These are phyloP conservation scores for Musa balbisiana DNA, from an alignment of 202 grass and related monocot genomes.

Conservation along the genomic window DNA sequence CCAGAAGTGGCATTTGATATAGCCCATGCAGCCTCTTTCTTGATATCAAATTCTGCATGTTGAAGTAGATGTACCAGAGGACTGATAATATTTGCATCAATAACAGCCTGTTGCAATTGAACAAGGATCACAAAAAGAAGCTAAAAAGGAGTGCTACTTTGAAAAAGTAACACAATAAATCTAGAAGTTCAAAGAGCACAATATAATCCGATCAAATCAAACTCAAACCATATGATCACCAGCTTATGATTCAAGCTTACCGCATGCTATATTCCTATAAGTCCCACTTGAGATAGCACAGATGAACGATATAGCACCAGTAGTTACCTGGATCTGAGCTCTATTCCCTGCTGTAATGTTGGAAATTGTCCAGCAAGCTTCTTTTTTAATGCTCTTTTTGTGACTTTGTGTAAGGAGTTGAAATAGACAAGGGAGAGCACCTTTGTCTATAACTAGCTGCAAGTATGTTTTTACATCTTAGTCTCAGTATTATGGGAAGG, in stretches of 20 bases:
- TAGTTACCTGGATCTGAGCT: slow-evolving; percentile 76
- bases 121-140: neutral
- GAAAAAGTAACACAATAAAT: neutral
- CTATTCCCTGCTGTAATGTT: slow-evolving; percentile 55
- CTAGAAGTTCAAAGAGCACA: neutral
- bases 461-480: neutral
- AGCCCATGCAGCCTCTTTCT: slow-evolving; percentile 74
- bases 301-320: neutral
- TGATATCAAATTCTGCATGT: slow-evolving; percentile 45
- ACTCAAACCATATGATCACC: neutral
- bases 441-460: slow-evolving; percentile 4
- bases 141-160: neutral
- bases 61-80: slow-evolving; percentile 49
- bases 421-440: neutral
- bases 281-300: neutral
- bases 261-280: no score
- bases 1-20: slow-evolving; percentile 57
- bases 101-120: slow-evolving; percentile 46
- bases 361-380: slow-evolving; percentile 58
- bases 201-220: neutral
- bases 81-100: slow-evolving; percentile 63
- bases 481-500: neutral
- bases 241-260: neutral
- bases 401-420: slow-evolving; percentile 7
- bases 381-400: slow-evolving; percentile 47